phyloP scores from a whole-genome alignment of 352 stramenopile genomes.

The Pythium periplocum region DNA sequence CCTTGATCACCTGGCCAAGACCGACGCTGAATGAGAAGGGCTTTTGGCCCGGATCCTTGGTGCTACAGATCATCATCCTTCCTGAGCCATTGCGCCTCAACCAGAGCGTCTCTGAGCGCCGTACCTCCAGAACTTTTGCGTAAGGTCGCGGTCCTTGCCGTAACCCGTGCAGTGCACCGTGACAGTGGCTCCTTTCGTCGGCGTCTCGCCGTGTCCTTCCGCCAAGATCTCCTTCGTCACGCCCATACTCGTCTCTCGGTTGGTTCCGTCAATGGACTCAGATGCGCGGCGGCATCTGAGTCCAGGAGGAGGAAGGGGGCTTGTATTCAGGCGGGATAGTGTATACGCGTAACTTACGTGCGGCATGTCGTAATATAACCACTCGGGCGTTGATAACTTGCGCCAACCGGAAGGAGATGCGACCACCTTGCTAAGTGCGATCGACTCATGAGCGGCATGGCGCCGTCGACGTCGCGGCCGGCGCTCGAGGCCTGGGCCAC shows the following conservation, averaged over 20 bases:
- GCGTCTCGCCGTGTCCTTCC: slow-evolving; percentile 47
- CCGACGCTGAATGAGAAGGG: slow-evolving; percentile 93
- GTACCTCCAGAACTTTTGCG: slow-evolving; percentile 92
- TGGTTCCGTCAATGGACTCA: too few relatives aligned
- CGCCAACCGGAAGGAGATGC: too few relatives aligned
- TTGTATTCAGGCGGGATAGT: too few relatives aligned
- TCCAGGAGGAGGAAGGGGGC: too few relatives aligned
- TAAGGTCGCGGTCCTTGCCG: slow-evolving; percentile 63
- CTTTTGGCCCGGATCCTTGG: slow-evolving; percentile 92
- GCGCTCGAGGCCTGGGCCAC: slow-evolving; percentile 64
- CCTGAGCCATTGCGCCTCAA: neutral
- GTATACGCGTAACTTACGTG: too few relatives aligned
- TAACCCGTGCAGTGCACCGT: slow-evolving; percentile 84
- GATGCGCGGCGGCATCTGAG: too few relatives aligned
- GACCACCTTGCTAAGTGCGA: too few relatives aligned
- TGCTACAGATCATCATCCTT: slow-evolving; percentile 28
- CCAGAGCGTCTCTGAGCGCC: neutral
- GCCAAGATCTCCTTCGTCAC: slow-evolving; percentile 59
- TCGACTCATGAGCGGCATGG: too few relatives aligned
- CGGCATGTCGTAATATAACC: too few relatives aligned
- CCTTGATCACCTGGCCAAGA: slow-evolving; percentile 92
- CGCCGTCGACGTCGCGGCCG: slow-evolving; percentile 1
- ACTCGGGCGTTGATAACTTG: too few relatives aligned
- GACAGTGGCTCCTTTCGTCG: slow-evolving; percentile 53
- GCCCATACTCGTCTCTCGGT: slow-evolving; percentile 29